phyloP scores from a whole-genome alignment of 2,329 filamentous ascomycete genomes.

The Paecilomyces niveus region DNA sequence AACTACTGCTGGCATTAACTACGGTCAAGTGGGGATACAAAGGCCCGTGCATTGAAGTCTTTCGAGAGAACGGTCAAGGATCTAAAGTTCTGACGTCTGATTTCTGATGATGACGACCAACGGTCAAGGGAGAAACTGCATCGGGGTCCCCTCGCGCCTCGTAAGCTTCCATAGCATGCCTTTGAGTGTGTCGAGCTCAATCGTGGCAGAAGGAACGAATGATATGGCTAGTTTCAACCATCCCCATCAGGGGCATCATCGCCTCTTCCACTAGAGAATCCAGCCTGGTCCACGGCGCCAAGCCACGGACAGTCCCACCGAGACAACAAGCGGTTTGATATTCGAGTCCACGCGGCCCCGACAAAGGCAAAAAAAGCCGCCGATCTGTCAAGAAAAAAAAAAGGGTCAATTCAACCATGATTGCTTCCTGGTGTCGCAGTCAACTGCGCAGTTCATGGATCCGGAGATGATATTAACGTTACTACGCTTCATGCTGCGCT shows the following conservation, averaged over 20 bases:
- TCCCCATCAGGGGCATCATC: background rate
- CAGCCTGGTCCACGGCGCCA: background rate
- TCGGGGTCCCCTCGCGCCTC: background rate
- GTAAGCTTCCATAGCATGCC: background rate
- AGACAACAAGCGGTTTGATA: background rate
- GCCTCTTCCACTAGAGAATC: background rate
- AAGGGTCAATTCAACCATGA: background rate
- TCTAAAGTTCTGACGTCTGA: background rate
- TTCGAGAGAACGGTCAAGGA: background rate
- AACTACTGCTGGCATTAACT: background rate
- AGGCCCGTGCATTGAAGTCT: background rate
- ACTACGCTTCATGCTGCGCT: background rate
- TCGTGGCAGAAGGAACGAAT: background rate
- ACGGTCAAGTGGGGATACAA: background rate
- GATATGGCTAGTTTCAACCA: background rate
- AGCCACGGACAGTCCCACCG: background rate
- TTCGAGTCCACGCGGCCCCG: background rate
- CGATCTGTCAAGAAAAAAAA: background rate
- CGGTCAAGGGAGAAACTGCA: background rate
- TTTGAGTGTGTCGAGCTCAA: background rate
- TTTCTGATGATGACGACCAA: background rate
- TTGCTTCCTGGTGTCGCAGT: background rate
- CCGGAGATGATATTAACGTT: background rate
- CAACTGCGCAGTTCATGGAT: background rate
- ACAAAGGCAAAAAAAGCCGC: background rate